Evolutionary conservation across 305 asterid species (phyloP), one percentile per base, ranked within the genome.

Genomic region (Vinca major): DNA sequence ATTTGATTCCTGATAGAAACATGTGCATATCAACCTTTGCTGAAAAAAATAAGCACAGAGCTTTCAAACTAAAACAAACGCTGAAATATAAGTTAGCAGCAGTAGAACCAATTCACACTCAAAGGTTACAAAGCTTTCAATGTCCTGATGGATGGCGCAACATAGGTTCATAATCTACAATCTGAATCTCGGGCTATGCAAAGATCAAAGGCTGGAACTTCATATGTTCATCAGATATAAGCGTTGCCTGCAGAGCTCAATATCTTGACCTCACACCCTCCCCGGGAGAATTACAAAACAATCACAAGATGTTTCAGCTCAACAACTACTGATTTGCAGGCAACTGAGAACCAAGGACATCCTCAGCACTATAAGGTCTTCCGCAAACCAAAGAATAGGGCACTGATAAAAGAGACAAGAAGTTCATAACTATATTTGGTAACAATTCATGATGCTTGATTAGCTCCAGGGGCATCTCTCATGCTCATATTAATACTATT

Each of bases 401-500:
- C 56, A 71, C 40, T 16, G 16, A 5, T 56, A 16, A 63, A 43
- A 62, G n/a, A 33, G 37, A 43, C 49, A 64, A 26, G 7, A 41
- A 43, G 57, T 26, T 54, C 49, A 13, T 20, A 11, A 58, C 66
- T 17, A 7, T 48, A 12, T 17, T 10, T 13, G 39, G 53, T 50
- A 69, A 62, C 50, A 68, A 71, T 68, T 71, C 64, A 66, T 75
- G 67, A 54, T 43, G 78, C 78, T 82, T 45, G 82, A 60, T 61
- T 60, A 79, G 90, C 86, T 75, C 85, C 96, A 1, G 92, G 82
- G 49, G 88, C 88, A 84, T 87, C 97, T 82, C 96, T 86, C 97
- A 89, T 90, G 91, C 99, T 90, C 65, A 93, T 83, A 72, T 93
- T 93, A 74, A 93, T 68, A 81, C 96, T 90, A 82, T 93, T 93